These are phyloP conservation scores for Cyathus striatus DNA, from an alignment of 768 basidiomycete species.

Conservation along the genomic window DNA sequence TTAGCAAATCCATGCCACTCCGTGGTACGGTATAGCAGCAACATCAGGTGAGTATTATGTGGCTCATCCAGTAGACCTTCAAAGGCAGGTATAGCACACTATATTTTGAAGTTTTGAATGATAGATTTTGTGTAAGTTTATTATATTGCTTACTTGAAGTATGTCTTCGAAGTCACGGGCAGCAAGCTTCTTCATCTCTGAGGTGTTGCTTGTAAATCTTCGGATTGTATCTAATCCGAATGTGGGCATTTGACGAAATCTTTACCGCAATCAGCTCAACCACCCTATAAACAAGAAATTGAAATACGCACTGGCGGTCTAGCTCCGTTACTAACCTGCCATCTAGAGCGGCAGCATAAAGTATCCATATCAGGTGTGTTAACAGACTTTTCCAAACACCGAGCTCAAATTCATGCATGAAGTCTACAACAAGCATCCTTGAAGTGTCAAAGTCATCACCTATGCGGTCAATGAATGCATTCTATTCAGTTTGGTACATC, in stretches of 20 bases:
- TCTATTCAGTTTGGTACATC: no score
- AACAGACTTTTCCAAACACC: slow-evolving; percentile 22
- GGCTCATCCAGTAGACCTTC: slow-evolving; percentile 19
- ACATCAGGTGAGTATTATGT: slow-evolving; percentile 8
- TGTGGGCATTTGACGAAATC: slow-evolving; percentile 6
- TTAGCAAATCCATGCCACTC: slow-evolving; percentile 31
- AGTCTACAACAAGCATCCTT: slow-evolving; percentile 11
- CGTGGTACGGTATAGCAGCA: slow-evolving; percentile 19
- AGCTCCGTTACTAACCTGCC: background rate
- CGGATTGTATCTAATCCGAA: slow-evolving; percentile 17
- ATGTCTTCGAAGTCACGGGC: slow-evolving; percentile 27
- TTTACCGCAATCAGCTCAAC: background rate
- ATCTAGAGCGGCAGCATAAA: slow-evolving; percentile 5
- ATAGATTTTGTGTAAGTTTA: background rate
- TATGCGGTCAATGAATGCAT: background rate
- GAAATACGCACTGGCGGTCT: background rate
- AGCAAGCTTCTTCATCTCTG: slow-evolving; percentile 18
- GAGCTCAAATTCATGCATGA: slow-evolving; percentile 24
- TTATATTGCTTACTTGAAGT: slow-evolving; percentile 10
- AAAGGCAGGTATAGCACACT: slow-evolving; percentile 25
- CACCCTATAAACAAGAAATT: background rate
- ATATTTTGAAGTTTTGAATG: background rate
- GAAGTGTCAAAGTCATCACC: background rate
- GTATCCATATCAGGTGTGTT: slow-evolving; percentile 17
- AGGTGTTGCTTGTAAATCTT: slow-evolving; percentile 16